Evolutionary conservation across 441 rosid genomes (phyloP), one percentile per base, ranked within the genome.

Genomic region (Adansonia rubrostipa): DNA sequence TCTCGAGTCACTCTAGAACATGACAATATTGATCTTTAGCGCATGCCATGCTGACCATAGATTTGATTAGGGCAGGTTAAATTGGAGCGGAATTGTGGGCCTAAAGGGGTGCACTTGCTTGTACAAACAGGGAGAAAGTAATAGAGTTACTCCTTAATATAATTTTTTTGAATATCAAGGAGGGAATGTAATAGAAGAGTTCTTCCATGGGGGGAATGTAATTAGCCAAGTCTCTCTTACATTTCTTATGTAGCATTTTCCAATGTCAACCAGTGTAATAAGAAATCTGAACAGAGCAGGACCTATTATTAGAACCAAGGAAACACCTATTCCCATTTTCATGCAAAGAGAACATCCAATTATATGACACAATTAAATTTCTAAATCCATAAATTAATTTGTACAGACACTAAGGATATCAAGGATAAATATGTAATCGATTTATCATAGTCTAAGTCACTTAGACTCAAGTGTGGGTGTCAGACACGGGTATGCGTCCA

Each of bases 341-440:
- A 17, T 44, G 50, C 51, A 17, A 17, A 66, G 24, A 66, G 70
- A 65, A 65, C 48, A 40, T 65, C 24, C 70, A 65, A 65, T 40
- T 22, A 22, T 60, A 65, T 40, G 50, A 66, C 44, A 44, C 50
- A 8, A 19, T 66, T 44, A 44, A 36, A 36, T 36, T 36, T 36
- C 40, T 36, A 36, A 36, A 17, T 56, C 60, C 60, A 56, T n/a
- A 56, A n/a, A 53, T 53, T 53, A 15, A 15, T 53, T 53, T 53
- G n/a, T 15, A 53, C 19, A 19, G 20, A 68, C 9, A 68, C 5
- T 47, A 20, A 44, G 73, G 17, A 47, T 68, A 47, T 45, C n/a
- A 66, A 42, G 4, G 28, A 9, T 45, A 44, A 9, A 3, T 7
- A 68, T 45, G 20, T 11, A 50, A 20, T 20, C 24, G 47, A 68